Evolutionary conservation across 2,329 filamentous ascomycete species (phyloP).

Genomic region (Monilinia laxa): DNA sequence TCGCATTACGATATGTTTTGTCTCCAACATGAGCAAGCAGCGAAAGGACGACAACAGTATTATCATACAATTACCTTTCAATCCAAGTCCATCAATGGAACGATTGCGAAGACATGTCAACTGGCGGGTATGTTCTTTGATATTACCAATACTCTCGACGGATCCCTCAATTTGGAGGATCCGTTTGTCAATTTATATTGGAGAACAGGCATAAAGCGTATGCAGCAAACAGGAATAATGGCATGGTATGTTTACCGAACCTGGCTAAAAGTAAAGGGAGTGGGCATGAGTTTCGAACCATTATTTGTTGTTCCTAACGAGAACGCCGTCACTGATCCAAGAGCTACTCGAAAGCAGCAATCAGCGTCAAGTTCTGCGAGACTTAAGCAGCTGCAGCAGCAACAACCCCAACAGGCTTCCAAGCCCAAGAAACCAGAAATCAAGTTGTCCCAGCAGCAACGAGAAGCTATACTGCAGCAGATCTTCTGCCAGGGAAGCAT

Average conservation of each 20-base stretch:
- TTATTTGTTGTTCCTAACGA: background rate
- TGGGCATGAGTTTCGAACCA: background rate
- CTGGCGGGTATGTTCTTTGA: background rate
- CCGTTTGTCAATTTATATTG: background rate
- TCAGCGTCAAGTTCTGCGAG: background rate
- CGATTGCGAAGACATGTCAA: background rate
- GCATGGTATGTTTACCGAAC: background rate
- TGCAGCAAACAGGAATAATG: background rate
- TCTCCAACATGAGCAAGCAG: background rate
- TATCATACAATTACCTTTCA: background rate
- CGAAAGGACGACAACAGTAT: background rate
- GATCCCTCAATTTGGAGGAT: background rate
- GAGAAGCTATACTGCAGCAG: background rate
- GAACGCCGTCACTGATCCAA: background rate
- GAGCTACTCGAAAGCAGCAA: background rate
- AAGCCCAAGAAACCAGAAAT: background rate
- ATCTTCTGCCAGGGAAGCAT: background rate
- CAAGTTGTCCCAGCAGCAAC: background rate
- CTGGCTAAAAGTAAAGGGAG: background rate
- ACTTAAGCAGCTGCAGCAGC: background rate
- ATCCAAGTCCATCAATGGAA: background rate
- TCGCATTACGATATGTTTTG: background rate
- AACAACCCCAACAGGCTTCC: background rate
- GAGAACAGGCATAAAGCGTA: slow-evolving; percentile 7
- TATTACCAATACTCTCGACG: background rate